These are phyloP conservation scores for Starmerella bacillaris DNA, from an alignment of 805 yeast genomes.

Conservation along the genomic window DNA sequence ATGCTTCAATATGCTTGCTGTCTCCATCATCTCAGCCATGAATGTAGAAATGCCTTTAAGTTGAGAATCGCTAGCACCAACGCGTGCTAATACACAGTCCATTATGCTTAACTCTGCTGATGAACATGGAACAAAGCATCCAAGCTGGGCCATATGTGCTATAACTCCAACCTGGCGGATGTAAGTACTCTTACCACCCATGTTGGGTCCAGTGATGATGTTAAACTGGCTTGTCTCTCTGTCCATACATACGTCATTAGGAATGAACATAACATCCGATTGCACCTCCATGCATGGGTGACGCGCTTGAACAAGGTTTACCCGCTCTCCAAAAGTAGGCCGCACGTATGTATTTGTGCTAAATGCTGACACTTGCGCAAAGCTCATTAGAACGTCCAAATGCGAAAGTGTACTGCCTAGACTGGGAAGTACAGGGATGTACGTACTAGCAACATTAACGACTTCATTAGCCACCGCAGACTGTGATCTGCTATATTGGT, in stretches of 20 bases:
- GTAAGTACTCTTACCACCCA: constrained; percentile 76
- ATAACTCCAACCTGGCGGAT: constrained; percentile 60
- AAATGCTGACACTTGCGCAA: constrained; percentile 66
- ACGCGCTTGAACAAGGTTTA: constrained; percentile 55
- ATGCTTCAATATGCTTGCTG: constrained; percentile 66
- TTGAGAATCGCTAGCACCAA: constrained; percentile 98
- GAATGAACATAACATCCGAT: constrained; percentile 74
- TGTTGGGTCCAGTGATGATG: constrained; percentile 76
- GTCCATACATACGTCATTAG: constrained; percentile 65
- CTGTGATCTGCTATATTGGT: constrained; percentile 60
- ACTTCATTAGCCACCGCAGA: constrained; percentile 66
- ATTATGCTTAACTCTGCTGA: constrained; percentile 67
- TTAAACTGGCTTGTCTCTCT: constrained; percentile 46
- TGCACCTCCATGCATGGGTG: constrained; percentile 92
- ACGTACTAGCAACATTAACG: constrained; percentile 61
- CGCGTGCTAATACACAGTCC: constrained; percentile 85
- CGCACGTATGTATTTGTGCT: constrained; percentile 69
- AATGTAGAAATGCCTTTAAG: constrained; percentile 92
- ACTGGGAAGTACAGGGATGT: constrained; percentile 57
- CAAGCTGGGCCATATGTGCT: constrained; percentile 58
- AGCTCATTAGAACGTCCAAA: constrained; percentile 66
- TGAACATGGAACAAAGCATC: constrained; percentile 59
- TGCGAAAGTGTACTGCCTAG: constrained; percentile 48
- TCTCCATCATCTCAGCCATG: constrained; percentile 90
- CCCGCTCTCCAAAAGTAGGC: constrained; percentile 43